Evolutionary conservation across 305 asterid genomes (phyloP).

Genomic region (Solanum aculeatissimum): DNA sequence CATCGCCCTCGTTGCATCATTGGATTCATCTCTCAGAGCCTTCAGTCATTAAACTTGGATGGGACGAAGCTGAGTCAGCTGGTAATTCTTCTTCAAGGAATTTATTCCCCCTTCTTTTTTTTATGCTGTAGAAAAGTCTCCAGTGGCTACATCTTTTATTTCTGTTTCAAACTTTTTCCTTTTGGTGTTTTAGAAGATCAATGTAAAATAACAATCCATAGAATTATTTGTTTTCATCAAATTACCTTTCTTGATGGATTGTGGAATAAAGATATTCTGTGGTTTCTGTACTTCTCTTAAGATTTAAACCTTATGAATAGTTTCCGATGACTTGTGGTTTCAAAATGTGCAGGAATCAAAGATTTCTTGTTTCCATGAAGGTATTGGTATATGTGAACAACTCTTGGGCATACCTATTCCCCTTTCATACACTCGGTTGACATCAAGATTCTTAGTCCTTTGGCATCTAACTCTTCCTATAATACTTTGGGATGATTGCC

Average conservation of each 20-base stretch:
- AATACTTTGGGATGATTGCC: conserved; percentile 96
- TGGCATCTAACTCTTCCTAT: conserved; percentile 98
- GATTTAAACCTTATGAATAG: background rate
- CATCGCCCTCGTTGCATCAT: conserved; percentile 85
- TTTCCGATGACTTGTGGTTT: background rate
- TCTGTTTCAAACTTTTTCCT: background rate
- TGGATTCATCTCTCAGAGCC: conserved; percentile 86
- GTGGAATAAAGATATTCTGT: background rate
- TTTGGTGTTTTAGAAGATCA: background rate
- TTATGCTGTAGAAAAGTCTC: background rate
- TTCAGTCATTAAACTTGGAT: conserved; percentile 58
- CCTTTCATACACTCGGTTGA: conserved; percentile 85
- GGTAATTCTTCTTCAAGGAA: conserved; percentile 28
- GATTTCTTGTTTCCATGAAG: conserved; percentile 74
- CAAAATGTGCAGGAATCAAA: conserved; percentile 59
- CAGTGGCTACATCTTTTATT: background rate
- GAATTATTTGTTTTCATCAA: background rate
- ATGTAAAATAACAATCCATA: background rate
- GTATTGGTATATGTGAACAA: conserved; percentile 78
- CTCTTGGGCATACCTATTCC: conserved; percentile 85
- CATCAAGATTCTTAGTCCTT: conserved; percentile 87
- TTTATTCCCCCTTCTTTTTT: too few species aligned
- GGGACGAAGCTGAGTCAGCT: conserved; percentile 37
- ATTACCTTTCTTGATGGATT: background rate
- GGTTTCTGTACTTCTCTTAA: background rate